These are phyloP conservation scores for Crithidia mellificae DNA, from an alignment of 208 protist species.

Conservation along the genomic window DNA sequence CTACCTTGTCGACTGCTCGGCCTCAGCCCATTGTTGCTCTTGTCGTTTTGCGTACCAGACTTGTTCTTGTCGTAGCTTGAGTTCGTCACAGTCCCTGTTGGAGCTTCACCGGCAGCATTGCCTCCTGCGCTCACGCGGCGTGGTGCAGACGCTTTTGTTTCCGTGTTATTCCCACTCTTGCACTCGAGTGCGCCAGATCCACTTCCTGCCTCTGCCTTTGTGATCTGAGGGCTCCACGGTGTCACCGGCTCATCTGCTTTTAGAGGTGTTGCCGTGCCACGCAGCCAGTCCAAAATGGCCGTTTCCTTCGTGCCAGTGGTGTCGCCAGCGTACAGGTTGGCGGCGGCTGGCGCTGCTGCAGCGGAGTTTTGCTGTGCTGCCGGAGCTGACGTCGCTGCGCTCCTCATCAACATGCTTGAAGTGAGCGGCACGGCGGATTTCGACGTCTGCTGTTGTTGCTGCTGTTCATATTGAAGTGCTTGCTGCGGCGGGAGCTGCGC, in stretches of 20 bases:
- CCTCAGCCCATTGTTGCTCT: background rate
- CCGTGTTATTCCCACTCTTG: background rate
- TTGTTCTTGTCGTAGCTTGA: too few relatives aligned
- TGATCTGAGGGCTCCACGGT: background rate
- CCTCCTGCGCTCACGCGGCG: background rate
- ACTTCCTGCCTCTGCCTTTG: background rate
- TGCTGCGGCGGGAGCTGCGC: too few relatives aligned
- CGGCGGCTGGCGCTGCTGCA: background rate
- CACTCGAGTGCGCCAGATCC: too few relatives aligned
- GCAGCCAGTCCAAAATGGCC: conserved; percentile 25
- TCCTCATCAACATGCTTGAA: background rate
- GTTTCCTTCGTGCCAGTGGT: conserved; percentile 12
- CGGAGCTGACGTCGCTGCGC: background rate
- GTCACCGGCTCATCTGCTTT: background rate
- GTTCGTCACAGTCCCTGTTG: too few relatives aligned
- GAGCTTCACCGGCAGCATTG: background rate
- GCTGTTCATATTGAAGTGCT: background rate
- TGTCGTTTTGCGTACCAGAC: too few relatives aligned
- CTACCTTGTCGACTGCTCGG: background rate
- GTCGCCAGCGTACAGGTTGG: conserved; percentile 4
- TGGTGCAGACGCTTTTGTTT: background rate
- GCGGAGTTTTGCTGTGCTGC: background rate
- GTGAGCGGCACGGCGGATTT: background rate
- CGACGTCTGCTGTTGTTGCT: background rate
- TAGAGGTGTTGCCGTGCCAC: background rate